Conservation (phyloP, 2,329 filamentous ascomycete genomes). For the Botrytis fragariae region DNA sequence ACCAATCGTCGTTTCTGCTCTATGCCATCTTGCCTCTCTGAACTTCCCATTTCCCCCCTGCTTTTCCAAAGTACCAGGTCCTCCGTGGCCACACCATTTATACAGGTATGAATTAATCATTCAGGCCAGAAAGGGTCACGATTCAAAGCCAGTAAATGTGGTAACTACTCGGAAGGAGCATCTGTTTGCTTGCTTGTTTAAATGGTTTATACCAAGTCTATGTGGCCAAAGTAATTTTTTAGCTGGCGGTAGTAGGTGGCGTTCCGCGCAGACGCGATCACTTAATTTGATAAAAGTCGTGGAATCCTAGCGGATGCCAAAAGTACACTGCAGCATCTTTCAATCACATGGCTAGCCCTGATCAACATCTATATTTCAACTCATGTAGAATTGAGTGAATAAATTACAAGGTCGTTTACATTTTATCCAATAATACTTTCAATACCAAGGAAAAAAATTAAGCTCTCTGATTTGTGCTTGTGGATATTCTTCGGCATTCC, state of each 20-base stretch:
- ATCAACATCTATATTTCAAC: not conserved
- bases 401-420: not conserved
- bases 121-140: too few species aligned
- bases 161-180: not conserved
- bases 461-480: not conserved
- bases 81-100: not conserved
- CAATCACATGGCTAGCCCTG: not conserved
- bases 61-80: not conserved
- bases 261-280: not conserved
- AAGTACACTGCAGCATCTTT: not conserved
- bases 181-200: not conserved
- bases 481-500: not conserved
- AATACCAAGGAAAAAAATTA: too few species aligned
- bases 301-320: not conserved
- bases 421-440: not conserved
- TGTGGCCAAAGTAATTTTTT: not conserved
- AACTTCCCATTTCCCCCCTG: too few species aligned
- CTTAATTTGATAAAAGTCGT: not conserved
- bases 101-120: not conserved
- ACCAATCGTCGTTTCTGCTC: not conserved
- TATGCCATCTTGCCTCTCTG: not conserved
- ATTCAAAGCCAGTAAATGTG: not conserved
- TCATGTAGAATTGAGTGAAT: not conserved
- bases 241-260: not conserved
- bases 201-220: too few species aligned